Evolutionary conservation across 441 rosid species (phyloP).

Genomic region (Flueggea neowawraea): DNA sequence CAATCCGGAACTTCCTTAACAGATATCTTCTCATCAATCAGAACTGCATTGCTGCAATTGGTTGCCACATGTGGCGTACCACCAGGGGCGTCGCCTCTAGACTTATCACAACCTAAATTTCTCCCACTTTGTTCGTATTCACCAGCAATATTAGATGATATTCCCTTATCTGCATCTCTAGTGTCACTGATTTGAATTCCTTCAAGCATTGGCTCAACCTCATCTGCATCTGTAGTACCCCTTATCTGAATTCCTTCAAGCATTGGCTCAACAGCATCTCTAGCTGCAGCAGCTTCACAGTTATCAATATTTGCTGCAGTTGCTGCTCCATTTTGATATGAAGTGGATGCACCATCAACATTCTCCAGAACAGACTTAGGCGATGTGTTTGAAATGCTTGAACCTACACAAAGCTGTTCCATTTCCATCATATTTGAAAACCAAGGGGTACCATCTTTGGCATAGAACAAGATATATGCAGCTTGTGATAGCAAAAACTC

Average conservation of each 20-base stretch:
- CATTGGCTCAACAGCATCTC: constrained; percentile 13
- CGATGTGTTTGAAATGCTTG: constrained; percentile 32
- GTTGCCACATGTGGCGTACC: constrained; percentile 11
- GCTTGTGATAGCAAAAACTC: constrained; percentile 56
- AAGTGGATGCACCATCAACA: constrained; percentile 24
- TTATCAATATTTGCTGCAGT: constrained; percentile 14
- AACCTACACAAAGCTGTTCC: constrained; percentile 21
- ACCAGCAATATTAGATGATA: neutral
- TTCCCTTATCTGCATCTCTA: constrained; percentile 10
- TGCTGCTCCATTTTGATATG: constrained; percentile 11
- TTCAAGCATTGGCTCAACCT: too few relatives aligned
- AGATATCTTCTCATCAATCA: constrained; percentile 10
- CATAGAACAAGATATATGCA: constrained; percentile 81
- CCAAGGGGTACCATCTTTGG: constrained; percentile 70
- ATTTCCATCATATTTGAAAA: constrained; percentile 48
- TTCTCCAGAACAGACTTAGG: constrained; percentile 77
- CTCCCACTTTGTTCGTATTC: constrained; percentile 16
- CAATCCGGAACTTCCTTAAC: constrained; percentile 3
- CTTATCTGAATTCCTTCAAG: too few relatives aligned
- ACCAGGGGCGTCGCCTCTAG: constrained; percentile 18
- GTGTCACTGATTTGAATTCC: constrained; percentile 12
- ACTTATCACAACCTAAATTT: constrained; percentile 12
- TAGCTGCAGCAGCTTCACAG: constrained; percentile 21
- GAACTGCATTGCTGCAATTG: constrained; percentile 13
- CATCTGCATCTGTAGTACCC: too few relatives aligned